Conservation (phyloP, 352 stramenopile species). For the Saprolegnia diclina region DNA sequence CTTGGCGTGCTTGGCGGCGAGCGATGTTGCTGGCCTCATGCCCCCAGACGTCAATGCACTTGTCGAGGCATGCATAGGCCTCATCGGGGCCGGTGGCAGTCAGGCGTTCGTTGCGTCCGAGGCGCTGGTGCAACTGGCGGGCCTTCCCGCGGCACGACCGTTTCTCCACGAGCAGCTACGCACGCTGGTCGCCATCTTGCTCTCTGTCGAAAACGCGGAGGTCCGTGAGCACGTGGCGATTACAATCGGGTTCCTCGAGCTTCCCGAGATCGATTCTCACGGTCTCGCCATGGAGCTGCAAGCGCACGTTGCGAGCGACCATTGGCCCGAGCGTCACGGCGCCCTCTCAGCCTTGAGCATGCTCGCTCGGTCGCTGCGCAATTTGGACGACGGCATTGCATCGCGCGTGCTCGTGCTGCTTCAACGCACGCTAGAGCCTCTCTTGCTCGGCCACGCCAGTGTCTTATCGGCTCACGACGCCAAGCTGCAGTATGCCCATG, state of each 20-base stretch:
- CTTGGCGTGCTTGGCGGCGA: not conserved
- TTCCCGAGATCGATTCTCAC: not conserved
- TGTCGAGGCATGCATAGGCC: not conserved
- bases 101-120: not conserved
- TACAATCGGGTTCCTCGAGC: not conserved
- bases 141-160: not conserved
- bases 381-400: not conserved
- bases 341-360: slow-evolving; percentile 8
- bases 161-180: not conserved
- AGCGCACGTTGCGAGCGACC: not conserved
- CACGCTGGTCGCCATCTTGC: not conserved
- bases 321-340: not conserved
- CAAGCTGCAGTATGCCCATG: not conserved
- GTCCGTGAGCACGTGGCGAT: slow-evolving; percentile 24
- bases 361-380: slow-evolving; percentile 5
- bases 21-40: not conserved
- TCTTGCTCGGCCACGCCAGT: no score
- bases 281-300: not conserved
- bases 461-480: not conserved
- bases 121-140: slow-evolving; percentile 2
- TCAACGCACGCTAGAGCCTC: not conserved
- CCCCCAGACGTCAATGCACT: slow-evolving; percentile 2
- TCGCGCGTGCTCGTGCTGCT: not conserved
- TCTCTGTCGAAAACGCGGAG: not conserved
- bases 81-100: not conserved